Base-by-base conservation (phyloP, 1,284 basidiomycete species). In the Cutaneotrichosporon sp. region DNA sequence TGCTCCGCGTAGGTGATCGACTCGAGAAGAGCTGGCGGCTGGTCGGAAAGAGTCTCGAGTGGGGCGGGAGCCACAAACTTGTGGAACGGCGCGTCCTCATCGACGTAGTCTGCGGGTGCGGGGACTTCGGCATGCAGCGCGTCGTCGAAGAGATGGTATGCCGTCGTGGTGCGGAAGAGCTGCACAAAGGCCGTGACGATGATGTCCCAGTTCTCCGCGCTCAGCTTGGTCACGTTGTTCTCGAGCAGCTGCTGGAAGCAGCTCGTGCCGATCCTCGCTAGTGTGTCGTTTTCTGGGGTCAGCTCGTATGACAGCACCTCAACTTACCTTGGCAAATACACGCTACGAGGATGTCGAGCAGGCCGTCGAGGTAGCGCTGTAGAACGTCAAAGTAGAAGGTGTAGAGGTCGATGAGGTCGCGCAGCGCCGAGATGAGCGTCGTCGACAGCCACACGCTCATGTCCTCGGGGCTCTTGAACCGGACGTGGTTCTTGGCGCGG, bases 381-480 rank as follows among this genome's bases (percentile, higher is more conserved):
- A 99, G 75, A 11, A 86, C 92, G 57, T 90, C 88, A 72, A 97
- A 98, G 77, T 92, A 96, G 76, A 84, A 90, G 2, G 96, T 96
- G 75, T 96, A 99, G 19, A 99, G 81, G 68, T 96, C 90, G 57
- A 99, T 89, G 59, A 98, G 80, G 74, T 97, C 90, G 31, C 96
- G 84, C 52, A 99, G 80, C 1, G 96, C 96, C 70, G 98, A 94
- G 51, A 99, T 97, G 86, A 99, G 93, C 2, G 96, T 99, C 8
- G 96, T 97, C 38, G 92, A 97, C 43, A 99, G 77, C 96, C 96
- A 99, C 14, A 99, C 93, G 65, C 91, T 96, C 91, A 97, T 96
- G 66, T 98, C 96, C 70, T 98, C 96, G 67, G 97, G 90, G 3
- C 90, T 93, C 68, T 81, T 89, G 79, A 97, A 97, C 25, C 92